Conservation (phyloP, 2,329 filamentous ascomycete genomes). For the Aspergillaceae sp. region DNA sequence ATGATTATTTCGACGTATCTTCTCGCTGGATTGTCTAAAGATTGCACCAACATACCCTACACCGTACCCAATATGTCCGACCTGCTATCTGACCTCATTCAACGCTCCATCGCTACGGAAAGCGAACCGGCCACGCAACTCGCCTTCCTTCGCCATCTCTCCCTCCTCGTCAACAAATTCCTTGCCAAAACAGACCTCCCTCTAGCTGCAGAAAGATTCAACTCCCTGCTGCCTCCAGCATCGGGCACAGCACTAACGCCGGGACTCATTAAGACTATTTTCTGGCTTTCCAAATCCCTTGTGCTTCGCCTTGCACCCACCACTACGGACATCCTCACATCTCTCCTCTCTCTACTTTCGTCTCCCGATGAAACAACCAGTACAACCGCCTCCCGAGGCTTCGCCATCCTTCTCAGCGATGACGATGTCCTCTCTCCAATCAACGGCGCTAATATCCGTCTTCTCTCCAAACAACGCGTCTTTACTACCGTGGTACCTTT, state of each 20-base stretch:
- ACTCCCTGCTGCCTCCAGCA: slow-evolving; percentile 20
- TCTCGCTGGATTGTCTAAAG: slow-evolving; percentile 44
- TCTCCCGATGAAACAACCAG: slow-evolving; percentile 41
- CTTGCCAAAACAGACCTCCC: slow-evolving; percentile 25
- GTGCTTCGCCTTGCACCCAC: slow-evolving; percentile 45
- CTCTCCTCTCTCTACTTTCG: slow-evolving; percentile 39
- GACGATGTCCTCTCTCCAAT: slow-evolving; percentile 53
- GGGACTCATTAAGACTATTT: slow-evolving; percentile 46
- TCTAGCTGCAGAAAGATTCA: slow-evolving; percentile 24
- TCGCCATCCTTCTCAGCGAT: slow-evolving; percentile 50
- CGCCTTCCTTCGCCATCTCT: slow-evolving; percentile 35
- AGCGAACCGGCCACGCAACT: slow-evolving; percentile 30
- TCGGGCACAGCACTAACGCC: slow-evolving; percentile 20
- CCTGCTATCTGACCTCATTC: slow-evolving; percentile 29
- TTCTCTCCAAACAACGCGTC: slow-evolving; percentile 55
- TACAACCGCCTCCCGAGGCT: slow-evolving; percentile 46
- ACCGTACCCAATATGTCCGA: slow-evolving; percentile 22
- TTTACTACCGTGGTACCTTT: slow-evolving; percentile 52
- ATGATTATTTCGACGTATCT: slow-evolving; percentile 52
- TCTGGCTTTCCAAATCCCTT: slow-evolving; percentile 54
- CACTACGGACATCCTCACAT: slow-evolving; percentile 44
- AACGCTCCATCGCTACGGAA: slow-evolving; percentile 21
- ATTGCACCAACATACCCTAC: slow-evolving; percentile 23
- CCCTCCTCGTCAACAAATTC: slow-evolving; percentile 36
- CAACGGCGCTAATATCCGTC: slow-evolving; percentile 54